Evolutionary conservation across 139 green algal genomes (phyloP), one percentile per base, ranked within the genome.

Genomic region (Helicosporidium sp.): DNA sequence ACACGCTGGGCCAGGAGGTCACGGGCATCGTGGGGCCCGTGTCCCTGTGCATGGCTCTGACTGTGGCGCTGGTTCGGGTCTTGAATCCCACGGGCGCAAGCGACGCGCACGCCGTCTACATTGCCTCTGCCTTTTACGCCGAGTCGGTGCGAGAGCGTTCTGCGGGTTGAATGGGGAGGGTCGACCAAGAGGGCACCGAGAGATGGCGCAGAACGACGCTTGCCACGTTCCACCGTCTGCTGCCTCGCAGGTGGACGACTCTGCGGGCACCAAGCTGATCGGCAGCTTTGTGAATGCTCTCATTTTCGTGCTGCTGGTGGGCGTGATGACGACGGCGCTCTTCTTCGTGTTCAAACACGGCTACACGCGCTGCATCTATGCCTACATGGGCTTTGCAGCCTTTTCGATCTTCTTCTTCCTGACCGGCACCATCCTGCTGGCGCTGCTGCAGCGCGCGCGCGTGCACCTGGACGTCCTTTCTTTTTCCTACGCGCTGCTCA

Each of bases 401-500:
- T 85, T 95, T 52, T 74, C 73, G 62, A 85, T 96, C 33, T 92
- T 95, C 65, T 93, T 91, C 57, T 60, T 89, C 31, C 57, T 97
- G 35, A 82, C 78, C 0, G 85, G 80, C 6, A 52, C 66, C 3
- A 56, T 95, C 24, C 16, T 45, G 17, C 39, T 74, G 18, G 52
- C 72, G 46, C 46, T 77, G 8, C 28, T 77, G 8, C 57, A 76
- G 53, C 58, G 47, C 12, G 43, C 53, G 12, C 16, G 12, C 16
- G 12, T 43, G 39, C 39, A 7, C 39, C 20, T 19, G 15, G 17
- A 43, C 16, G n/a, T 17, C 7, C 7, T 19, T 17, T 43, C 17
- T n/a, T 7, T 43, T n/a, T 23, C 39, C 39, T 36, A 23, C 46
- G 16, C 25, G 24, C 34, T 47, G 3, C 19, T 28, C 15, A 35